Conservation (phyloP, 2,329 filamentous ascomycete species). For the Pseudopyricularia javanii region DNA sequence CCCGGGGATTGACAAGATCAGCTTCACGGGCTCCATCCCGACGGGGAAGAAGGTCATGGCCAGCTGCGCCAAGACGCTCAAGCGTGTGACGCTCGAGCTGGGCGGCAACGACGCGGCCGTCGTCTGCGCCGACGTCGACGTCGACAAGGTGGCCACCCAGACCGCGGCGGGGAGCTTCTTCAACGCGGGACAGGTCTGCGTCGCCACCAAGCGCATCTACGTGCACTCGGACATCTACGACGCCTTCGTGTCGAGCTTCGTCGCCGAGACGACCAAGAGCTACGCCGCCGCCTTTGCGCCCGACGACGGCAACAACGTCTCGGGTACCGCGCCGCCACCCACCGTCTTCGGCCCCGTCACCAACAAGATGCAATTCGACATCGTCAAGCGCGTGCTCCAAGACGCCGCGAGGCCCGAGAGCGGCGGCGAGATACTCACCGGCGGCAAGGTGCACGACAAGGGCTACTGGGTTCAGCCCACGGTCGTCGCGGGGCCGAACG, state of each 20-base stretch:
- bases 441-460: constrained; percentile 25
- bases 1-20: constrained; percentile 54
- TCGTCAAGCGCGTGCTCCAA: constrained; percentile 41
- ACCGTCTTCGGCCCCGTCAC: constrained; percentile 46
- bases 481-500: constrained; percentile 44
- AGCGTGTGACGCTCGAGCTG: constrained; percentile 70
- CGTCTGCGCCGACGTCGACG: constrained; percentile 67
- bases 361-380: constrained; percentile 53
- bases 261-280: constrained; percentile 25
- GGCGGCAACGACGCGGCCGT: constrained; percentile 74
- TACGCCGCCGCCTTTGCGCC: constrained; percentile 32
- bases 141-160: constrained; percentile 56
- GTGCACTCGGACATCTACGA: constrained; percentile 35
- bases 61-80: constrained; percentile 60
- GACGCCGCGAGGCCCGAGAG: constrained; percentile 34
- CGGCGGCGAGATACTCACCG: constrained; percentile 37
- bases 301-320: constrained; percentile 35
- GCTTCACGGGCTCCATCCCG: constrained; percentile 69
- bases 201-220: constrained; percentile 67
- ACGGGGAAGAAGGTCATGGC: constrained; percentile 64
- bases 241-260: constrained; percentile 33
- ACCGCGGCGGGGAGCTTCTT: constrained; percentile 61
- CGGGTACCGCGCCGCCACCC: too few relatives aligned
- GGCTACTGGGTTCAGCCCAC: constrained; percentile 49
- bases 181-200: constrained; percentile 72